Percentiles rank a stretch among this genome's conserved stretches.
These are phyloP conservation scores for Schizosaccharomyces japonicus DNA, from an alignment of 805 yeast genomes.

Conservation along the genomic window DNA sequence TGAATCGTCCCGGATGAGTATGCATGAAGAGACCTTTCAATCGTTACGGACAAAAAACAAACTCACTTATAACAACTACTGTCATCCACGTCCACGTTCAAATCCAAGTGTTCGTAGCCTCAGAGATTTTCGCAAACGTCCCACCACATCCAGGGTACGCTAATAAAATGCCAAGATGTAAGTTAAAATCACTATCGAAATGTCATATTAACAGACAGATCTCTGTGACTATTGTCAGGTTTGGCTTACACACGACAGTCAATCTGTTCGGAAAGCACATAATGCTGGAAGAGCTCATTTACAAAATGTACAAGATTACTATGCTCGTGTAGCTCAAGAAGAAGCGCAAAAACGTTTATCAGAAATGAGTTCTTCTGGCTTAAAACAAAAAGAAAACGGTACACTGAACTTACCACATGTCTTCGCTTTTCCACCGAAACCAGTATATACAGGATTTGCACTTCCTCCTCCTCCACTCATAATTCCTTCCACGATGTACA, in stretches of 20 bases:
- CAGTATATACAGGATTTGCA: too few relatives aligned
- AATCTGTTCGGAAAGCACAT: slow-evolving; percentile 64
- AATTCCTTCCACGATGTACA: too few relatives aligned
- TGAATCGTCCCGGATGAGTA: too few relatives aligned
- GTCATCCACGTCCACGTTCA: too few relatives aligned
- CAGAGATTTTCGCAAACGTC: too few relatives aligned
- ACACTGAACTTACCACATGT: neutral
- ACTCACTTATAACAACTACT: too few relatives aligned
- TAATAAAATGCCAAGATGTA: slow-evolving; percentile 1
- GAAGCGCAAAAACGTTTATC: neutral
- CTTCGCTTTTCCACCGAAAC: slow-evolving; percentile 4
- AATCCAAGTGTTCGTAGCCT: too few relatives aligned
- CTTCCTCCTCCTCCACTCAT: too few relatives aligned
- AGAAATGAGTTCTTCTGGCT: neutral
- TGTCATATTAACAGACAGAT: neutral
- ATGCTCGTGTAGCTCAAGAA: slow-evolving; percentile 16
- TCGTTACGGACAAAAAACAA: too few relatives aligned
- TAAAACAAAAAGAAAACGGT: neutral
- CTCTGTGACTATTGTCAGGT: slow-evolving; percentile 15
- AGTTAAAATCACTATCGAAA: neutral
- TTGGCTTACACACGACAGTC: slow-evolving; percentile 68
- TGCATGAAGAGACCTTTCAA: too few relatives aligned
- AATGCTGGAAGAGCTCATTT: slow-evolving; percentile 55
- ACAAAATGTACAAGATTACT: slow-evolving; percentile 47
- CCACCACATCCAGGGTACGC: neutral